phyloP scores from a whole-genome alignment of 257 asterid species.

The Avicennia marina region DNA sequence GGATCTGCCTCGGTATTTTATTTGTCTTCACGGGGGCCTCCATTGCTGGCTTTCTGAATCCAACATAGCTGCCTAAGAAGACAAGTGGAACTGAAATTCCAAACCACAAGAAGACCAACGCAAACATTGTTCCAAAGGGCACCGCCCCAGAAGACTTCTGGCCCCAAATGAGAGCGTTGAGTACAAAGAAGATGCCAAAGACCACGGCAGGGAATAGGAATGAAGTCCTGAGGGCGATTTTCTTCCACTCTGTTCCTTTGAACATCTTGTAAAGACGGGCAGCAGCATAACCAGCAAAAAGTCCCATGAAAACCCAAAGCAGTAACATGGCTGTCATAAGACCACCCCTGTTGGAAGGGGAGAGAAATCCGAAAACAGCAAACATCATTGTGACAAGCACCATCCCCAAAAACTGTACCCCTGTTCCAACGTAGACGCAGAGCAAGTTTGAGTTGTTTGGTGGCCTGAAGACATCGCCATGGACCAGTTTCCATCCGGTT shows the following conservation, averaged over 20 bases:
- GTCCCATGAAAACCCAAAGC: slow-evolving; percentile 75
- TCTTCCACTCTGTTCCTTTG: slow-evolving; percentile 69
- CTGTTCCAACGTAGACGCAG: slow-evolving; percentile 66
- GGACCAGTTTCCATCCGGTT: slow-evolving; percentile 81
- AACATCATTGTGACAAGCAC: slow-evolving; percentile 63
- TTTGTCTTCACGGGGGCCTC: slow-evolving; percentile 75
- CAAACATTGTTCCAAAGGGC: slow-evolving; percentile 81
- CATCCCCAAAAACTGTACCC: slow-evolving; percentile 62
- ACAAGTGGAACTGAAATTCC: slow-evolving; percentile 73
- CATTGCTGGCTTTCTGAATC: slow-evolving; percentile 52
- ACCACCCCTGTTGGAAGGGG: slow-evolving; percentile 78
- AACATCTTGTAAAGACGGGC: slow-evolving; percentile 63
- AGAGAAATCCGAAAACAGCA: slow-evolving; percentile 72
- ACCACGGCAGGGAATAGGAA: slow-evolving; percentile 53
- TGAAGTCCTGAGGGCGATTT: slow-evolving; percentile 52
- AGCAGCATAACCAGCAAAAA: slow-evolving; percentile 57
- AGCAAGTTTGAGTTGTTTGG: slow-evolving; percentile 64
- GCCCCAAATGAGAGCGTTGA: slow-evolving; percentile 75
- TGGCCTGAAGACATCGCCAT: slow-evolving; percentile 68
- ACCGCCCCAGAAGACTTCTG: slow-evolving; percentile 75
- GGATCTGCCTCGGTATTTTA: slow-evolving; percentile 70
- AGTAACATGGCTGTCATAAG: slow-evolving; percentile 73
- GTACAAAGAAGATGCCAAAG: slow-evolving; percentile 43
- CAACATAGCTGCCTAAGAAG: slow-evolving; percentile 55
- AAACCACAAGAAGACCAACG: slow-evolving; percentile 61